A percentile compares a stretch with the other conserved stretches of the same genome.
phyloP scores from a whole-genome alignment of 768 basidiomycete genomes.

The Trametes punicea region DNA sequence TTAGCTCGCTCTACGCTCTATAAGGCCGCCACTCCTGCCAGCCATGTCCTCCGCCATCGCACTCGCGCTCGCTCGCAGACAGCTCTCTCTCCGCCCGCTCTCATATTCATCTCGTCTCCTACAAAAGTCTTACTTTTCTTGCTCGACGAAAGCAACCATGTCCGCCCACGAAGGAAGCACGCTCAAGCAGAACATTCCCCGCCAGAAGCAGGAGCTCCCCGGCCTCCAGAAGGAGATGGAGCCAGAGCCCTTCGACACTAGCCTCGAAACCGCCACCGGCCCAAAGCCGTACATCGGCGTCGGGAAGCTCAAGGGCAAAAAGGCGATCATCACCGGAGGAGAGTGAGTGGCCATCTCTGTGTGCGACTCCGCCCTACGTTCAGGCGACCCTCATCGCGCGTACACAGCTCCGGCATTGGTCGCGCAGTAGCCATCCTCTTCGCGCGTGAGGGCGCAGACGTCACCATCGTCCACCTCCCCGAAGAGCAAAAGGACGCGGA shows the following conservation, averaged over 20 bases:
- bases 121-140: not conserved
- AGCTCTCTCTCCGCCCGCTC: not conserved
- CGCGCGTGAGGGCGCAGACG: conserved; percentile 51
- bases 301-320: conserved; percentile 37
- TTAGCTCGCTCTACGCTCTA: too few relatives aligned
- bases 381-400: not conserved
- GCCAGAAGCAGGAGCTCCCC: conserved; percentile 46
- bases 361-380: not conserved
- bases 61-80: not conserved
- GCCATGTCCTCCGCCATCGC: not conserved
- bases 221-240: conserved; percentile 48
- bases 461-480: conserved; percentile 52
- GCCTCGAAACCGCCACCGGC: conserved; percentile 47
- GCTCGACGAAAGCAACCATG: not conserved
- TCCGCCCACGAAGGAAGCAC: conserved; percentile 20
- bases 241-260: conserved; percentile 38
- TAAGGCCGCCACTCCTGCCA: not conserved
- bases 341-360: conserved; percentile 10
- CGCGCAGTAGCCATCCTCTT: conserved; percentile 48
- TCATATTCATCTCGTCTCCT: not conserved
- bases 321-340: conserved; percentile 25
- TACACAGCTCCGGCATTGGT: conserved; percentile 45
- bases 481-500: conserved; percentile 55
- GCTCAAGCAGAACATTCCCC: conserved; percentile 27
- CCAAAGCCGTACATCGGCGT: conserved; percentile 49